Conservation (phyloP, 2,329 filamentous ascomycete genomes). For the Xylariales sp. region DNA sequence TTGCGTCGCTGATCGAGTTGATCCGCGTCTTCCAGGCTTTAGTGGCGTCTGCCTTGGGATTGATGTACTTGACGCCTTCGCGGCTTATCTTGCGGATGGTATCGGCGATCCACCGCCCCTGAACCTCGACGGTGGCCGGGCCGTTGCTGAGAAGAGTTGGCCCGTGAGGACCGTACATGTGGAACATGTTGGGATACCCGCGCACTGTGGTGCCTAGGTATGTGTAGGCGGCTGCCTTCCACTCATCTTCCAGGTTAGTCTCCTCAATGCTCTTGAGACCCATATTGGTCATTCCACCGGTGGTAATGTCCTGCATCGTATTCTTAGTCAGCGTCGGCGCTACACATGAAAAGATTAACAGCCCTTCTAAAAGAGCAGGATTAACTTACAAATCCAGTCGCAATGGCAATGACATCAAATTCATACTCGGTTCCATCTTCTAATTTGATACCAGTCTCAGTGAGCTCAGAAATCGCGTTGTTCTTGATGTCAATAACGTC, state of each 20-base stretch:
- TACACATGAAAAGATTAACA: too few relatives aligned
- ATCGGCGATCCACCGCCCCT: constrained; percentile 52
- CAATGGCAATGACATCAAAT: constrained; percentile 39
- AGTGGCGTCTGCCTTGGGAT: constrained; percentile 40
- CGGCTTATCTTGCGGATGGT: constrained; percentile 42
- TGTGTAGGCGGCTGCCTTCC: constrained; percentile 28
- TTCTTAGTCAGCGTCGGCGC: too few relatives aligned
- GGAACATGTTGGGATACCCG: constrained; percentile 26
- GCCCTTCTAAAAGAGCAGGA: background rate
- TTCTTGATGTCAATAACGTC: constrained; percentile 36
- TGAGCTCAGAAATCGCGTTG: constrained; percentile 35
- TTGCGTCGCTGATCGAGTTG: constrained; percentile 37
- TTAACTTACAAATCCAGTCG: constrained; percentile 39
- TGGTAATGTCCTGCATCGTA: constrained; percentile 4
- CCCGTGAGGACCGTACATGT: constrained; percentile 51
- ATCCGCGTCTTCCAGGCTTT: constrained; percentile 45
- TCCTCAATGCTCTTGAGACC: constrained; percentile 35
- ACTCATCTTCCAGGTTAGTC: constrained; percentile 30
- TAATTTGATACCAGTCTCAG: constrained; percentile 31
- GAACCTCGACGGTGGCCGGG: constrained; percentile 47
- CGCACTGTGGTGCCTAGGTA: constrained; percentile 39
- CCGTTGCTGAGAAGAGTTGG: constrained; percentile 54
- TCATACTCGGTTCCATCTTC: constrained; percentile 36
- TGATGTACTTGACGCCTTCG: constrained; percentile 43
- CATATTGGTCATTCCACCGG: constrained; percentile 18